phyloP scores from a whole-genome alignment of 2,329 filamentous ascomycete genomes.

The Aspergillus novoparasiticus region DNA sequence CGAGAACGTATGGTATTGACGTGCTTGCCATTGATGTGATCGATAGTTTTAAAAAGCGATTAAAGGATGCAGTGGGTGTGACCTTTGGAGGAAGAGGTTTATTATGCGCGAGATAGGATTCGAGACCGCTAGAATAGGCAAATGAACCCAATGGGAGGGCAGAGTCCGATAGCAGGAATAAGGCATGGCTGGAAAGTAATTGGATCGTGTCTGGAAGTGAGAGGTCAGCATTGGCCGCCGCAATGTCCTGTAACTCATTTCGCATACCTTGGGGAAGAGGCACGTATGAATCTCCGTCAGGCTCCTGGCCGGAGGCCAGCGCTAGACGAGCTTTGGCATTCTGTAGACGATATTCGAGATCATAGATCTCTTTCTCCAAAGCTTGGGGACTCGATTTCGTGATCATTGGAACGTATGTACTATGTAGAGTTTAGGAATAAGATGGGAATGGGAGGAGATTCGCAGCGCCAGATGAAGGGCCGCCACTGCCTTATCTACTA shows the following conservation, averaged over 20 bases:
- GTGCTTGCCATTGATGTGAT: conserved; percentile 61
- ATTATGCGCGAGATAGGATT: conserved; percentile 65
- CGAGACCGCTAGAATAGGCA: conserved; percentile 65
- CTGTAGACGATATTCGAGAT: conserved; percentile 52
- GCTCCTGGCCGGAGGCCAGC: conserved; percentile 13
- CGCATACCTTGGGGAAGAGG: conserved; percentile 15
- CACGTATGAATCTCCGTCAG: conserved; percentile 8
- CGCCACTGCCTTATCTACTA: conserved; percentile 15
- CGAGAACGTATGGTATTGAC: conserved; percentile 62
- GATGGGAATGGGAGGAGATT: background rate
- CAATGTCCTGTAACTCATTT: background rate
- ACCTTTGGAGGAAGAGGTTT: conserved; percentile 39
- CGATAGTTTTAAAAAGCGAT: conserved; percentile 59
- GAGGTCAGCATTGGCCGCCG: background rate
- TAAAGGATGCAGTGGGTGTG: conserved; percentile 48
- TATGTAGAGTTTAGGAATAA: background rate
- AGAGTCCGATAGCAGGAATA: conserved; percentile 65
- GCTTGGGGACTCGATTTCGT: conserved; percentile 21
- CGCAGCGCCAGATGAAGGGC: background rate
- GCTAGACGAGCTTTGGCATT: conserved; percentile 49
- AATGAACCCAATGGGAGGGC: conserved; percentile 67
- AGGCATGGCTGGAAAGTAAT: conserved; percentile 49
- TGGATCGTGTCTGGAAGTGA: conserved; percentile 8
- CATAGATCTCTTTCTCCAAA: conserved; percentile 44
- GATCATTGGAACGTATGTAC: conserved; percentile 23